phyloP scores from a whole-genome alignment of 2,329 filamentous ascomycete species.

The Falciphora oryzae region DNA sequence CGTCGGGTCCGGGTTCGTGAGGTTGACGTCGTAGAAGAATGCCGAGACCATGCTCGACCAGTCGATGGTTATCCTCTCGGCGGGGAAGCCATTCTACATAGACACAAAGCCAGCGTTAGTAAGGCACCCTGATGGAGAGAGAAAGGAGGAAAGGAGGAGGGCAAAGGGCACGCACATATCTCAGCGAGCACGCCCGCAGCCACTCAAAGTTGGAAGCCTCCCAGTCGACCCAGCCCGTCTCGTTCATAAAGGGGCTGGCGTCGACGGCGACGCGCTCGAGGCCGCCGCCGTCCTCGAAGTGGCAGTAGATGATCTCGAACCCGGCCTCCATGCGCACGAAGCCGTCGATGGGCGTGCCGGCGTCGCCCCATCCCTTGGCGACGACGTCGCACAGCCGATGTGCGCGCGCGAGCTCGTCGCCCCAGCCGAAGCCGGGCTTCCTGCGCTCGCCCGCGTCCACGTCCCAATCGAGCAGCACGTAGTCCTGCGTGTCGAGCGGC shows the following conservation, averaged over 20 bases:
- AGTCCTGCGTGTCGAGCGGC: conserved; percentile 63
- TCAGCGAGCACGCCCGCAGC: conserved; percentile 33
- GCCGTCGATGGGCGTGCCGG: conserved; percentile 46
- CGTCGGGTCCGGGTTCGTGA: conserved; percentile 34
- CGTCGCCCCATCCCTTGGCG: conserved; percentile 35
- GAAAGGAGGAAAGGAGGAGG: not conserved
- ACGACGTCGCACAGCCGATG: conserved; percentile 49
- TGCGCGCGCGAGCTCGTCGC: conserved; percentile 45
- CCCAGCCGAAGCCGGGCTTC: conserved; percentile 4
- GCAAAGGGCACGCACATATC: conserved; percentile 16
- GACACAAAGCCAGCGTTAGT: not conserved
- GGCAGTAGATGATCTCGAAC: conserved; percentile 65
- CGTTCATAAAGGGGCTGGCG: conserved; percentile 11
- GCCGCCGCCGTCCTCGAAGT: conserved; percentile 41
- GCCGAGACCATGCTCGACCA: conserved; percentile 46
- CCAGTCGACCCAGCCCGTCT: conserved; percentile 17
- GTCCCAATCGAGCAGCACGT: conserved; percentile 37
- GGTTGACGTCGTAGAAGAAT: conserved; percentile 44
- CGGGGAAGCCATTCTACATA: conserved; percentile 39
- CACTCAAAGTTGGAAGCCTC: conserved; percentile 23
- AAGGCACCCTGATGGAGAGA: not conserved
- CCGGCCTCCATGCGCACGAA: conserved; percentile 63
- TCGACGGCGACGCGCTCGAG: conserved; percentile 30
- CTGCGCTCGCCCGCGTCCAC: not conserved
- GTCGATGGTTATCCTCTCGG: conserved; percentile 36